A percentile compares a stretch with the other conserved stretches of the same genome.
These are phyloP conservation scores for Ganoderma leucocontextum DNA, from an alignment of 1,284 basidiomycete species.

Conservation along the genomic window DNA sequence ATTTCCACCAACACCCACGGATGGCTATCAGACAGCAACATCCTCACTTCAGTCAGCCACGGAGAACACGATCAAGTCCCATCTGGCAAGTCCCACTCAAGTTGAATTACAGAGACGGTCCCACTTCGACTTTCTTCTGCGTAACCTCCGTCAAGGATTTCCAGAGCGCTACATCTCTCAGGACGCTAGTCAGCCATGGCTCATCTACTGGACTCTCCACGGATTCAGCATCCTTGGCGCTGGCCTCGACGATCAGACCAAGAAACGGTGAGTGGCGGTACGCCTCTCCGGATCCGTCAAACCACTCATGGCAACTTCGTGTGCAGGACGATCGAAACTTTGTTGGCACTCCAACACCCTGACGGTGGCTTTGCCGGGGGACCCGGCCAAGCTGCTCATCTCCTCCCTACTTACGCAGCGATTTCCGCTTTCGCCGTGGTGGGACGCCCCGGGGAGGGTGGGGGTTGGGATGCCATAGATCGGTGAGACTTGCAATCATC, in stretches of 20 bases:
- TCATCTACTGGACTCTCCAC: constrained; percentile 92
- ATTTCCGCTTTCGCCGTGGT: constrained; percentile 87
- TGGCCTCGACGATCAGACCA: constrained; percentile 77
- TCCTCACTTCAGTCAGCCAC: constrained; percentile 73
- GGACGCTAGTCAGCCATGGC: constrained; percentile 93
- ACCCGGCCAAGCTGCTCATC: constrained; percentile 87
- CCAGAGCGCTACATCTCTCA: constrained; percentile 81
- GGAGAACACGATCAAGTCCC: constrained; percentile 64
- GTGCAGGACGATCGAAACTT: constrained; percentile 77
- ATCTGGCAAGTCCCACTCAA: constrained; percentile 34
- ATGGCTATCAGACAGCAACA: constrained; percentile 71
- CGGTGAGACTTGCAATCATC: constrained; percentile 53
- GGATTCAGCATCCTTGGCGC: constrained; percentile 82
- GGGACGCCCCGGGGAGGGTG: constrained; percentile 75
- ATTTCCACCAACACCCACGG: constrained; percentile 50
- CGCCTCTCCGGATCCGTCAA: background rate
- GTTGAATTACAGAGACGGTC: constrained; percentile 58
- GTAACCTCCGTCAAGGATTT: constrained; percentile 79
- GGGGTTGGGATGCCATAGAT: constrained; percentile 87
- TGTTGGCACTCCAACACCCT: constrained; percentile 81
- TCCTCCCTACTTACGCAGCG: constrained; percentile 92
- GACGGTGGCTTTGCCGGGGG: constrained; percentile 94
- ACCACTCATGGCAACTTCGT: background rate
- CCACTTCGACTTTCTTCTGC: constrained; percentile 75
- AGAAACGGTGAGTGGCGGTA: constrained; percentile 62